A percentile compares a stretch with the other conserved stretches of the same genome.
Evolutionary conservation across 1,139 yeast species (phyloP).

Genomic region (Chernovozyma aurita): DNA sequence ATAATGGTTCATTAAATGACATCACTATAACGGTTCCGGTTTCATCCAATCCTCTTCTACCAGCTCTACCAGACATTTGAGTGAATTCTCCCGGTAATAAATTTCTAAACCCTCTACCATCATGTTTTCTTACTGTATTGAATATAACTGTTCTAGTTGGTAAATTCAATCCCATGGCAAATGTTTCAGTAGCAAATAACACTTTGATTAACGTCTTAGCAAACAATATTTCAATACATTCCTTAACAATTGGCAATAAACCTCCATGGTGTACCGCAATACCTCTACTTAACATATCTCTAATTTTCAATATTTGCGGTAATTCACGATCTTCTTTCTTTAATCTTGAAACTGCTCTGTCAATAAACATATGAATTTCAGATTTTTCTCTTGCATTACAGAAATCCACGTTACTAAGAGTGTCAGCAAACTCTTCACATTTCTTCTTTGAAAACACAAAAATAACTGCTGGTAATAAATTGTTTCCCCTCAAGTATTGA

Average conservation of each 20-base stretch:
- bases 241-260: constrained; percentile 88
- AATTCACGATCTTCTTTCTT: constrained; percentile 88
- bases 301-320: constrained; percentile 81
- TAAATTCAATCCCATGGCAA: constrained; percentile 95
- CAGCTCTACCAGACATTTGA: constrained; percentile 99
- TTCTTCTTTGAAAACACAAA: constrained; percentile 92
- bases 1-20: constrained; percentile 72
- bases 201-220: constrained; percentile 84
- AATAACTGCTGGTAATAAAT: constrained; percentile 81
- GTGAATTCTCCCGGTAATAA: constrained; percentile 94
- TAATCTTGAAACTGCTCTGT: constrained; percentile 79
- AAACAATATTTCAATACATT: constrained; percentile 87
- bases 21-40: constrained; percentile 96
- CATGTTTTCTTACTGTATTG: constrained; percentile 80
- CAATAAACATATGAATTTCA: constrained; percentile 89
- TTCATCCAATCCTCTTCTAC: constrained; percentile 91
- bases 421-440: constrained; percentile 89
- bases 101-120: constrained; percentile 77
- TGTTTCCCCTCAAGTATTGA: constrained; percentile 62
- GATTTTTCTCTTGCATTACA: constrained; percentile 81
- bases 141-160: constrained; percentile 97
- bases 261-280: constrained; percentile 99
- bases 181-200: constrained; percentile 94
- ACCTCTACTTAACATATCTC: constrained; percentile 84
- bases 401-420: constrained; percentile 70